A percentile compares a stretch with the other conserved stretches of the same genome.
Evolutionary conservation across 192 early-diverging fungal genomes (phyloP).

Genomic region (Dissophora ornata): DNA sequence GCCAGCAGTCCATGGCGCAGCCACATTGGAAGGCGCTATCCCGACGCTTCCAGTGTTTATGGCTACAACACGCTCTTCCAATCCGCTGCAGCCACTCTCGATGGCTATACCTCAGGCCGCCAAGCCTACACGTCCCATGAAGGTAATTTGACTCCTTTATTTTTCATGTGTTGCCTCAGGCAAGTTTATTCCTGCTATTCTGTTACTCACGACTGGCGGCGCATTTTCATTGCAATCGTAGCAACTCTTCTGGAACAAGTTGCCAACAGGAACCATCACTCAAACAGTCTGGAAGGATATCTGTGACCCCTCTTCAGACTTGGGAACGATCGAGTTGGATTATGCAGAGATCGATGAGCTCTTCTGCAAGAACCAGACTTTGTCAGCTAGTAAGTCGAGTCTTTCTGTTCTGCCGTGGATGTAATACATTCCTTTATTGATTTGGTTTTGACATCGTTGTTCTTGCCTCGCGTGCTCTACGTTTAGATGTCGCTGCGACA

Average conservation of each 20-base stretch:
- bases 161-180: too few species aligned
- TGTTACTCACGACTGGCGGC: too few species aligned
- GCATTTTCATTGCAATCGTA: too few species aligned
- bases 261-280: conserved; percentile 56
- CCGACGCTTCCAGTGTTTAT: conserved; percentile 43
- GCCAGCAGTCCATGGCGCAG: conserved; percentile 20
- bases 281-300: conserved; percentile 69
- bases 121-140: conserved; percentile 54
- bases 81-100: conserved; percentile 21
- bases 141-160: conserved; percentile 25
- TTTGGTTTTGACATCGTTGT: too few species aligned
- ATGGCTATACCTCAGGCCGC: conserved; percentile 44
- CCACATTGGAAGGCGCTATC: conserved; percentile 33
- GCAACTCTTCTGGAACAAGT: conserved; percentile 70
- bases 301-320: conserved; percentile 36
- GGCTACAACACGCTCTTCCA: conserved; percentile 29
- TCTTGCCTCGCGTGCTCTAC: too few species aligned
- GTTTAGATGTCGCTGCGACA: conserved; percentile 9
- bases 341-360: conserved; percentile 60
- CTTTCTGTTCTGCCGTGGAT: background rate
- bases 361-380: conserved; percentile 58
- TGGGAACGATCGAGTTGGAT: conserved; percentile 48
- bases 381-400: conserved; percentile 6
- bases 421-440: background rate
- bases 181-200: too few species aligned